phyloP scores from a whole-genome alignment of 2,329 filamentous ascomycete species.

The Cladosporium colombiae region DNA sequence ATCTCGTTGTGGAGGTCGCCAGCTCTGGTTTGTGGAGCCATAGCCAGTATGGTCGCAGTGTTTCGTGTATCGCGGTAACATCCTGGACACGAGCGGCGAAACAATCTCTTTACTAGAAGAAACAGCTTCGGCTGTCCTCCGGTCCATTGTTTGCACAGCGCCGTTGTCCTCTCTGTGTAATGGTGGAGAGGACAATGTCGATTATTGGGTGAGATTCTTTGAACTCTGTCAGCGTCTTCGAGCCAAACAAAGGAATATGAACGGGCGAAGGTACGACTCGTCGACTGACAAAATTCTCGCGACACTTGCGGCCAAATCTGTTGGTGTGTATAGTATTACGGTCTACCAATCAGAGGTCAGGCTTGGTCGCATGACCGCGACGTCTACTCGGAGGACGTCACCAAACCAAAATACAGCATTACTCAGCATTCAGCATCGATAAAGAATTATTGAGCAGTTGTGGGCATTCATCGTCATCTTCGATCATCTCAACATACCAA shows the following conservation, averaged over 20 bases:
- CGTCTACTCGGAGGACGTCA: too few relatives aligned
- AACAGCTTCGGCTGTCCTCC: background rate
- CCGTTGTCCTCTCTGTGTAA: background rate
- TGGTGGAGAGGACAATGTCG: background rate
- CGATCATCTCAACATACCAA: background rate
- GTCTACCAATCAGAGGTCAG: background rate
- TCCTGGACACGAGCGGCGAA: background rate
- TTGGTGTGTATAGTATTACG: background rate
- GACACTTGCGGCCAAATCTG: background rate
- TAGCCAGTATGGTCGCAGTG: background rate
- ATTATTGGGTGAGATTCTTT: background rate
- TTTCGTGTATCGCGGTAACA: background rate
- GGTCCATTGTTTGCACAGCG: background rate
- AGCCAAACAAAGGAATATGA: background rate
- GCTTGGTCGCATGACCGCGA: background rate
- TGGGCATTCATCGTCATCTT: background rate
- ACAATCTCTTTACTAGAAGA: background rate
- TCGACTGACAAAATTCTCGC: background rate
- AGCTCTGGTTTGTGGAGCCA: background rate
- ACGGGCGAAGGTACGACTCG: background rate
- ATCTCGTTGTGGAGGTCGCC: background rate
- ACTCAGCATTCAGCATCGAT: background rate
- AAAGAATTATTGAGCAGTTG: background rate
- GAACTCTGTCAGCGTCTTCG: background rate
- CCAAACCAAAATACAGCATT: background rate